Conservation (phyloP, 441 rosid species). For the Brassica hybrid region DNA sequence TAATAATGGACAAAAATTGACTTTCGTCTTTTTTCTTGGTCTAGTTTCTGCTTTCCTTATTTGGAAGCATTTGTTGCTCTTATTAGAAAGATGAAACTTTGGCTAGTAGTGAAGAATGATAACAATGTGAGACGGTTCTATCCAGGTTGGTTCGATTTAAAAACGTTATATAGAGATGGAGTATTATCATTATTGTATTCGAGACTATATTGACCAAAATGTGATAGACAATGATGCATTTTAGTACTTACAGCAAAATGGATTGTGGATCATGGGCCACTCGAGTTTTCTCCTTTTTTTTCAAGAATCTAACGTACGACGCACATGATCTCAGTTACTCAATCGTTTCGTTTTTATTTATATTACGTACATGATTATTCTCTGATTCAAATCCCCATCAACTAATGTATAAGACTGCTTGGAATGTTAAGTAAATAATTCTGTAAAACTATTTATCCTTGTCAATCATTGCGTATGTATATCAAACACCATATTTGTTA, state of each 20-base stretch:
- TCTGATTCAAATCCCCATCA: not conserved
- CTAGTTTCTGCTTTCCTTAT: constrained; percentile 22
- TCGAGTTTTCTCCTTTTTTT: constrained; percentile 17
- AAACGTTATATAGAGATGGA: constrained; percentile 18
- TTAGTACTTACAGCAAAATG: constrained; percentile 33
- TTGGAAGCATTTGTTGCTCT: constrained; percentile 22
- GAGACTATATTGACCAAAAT: constrained; percentile 21
- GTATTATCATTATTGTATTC: constrained; percentile 30
- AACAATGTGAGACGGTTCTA: constrained; percentile 35
- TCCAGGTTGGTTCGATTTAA: constrained; percentile 26
- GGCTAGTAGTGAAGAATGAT: constrained; percentile 31
- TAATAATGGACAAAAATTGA: constrained; percentile 3
- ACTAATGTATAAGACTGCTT: not conserved
- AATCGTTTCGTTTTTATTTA: not conserved
- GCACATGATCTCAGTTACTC: constrained; percentile 35
- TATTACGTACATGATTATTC: constrained; percentile 10
- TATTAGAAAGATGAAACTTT: constrained; percentile 31
- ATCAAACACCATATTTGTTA: no score
- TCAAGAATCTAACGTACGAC: constrained; percentile 35
- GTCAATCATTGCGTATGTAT: no score
- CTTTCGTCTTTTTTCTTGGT: constrained; percentile 26
- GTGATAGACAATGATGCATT: constrained; percentile 33
- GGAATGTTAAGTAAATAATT: not conserved
- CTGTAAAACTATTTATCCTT: no score
- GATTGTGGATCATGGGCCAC: constrained; percentile 37